Base-by-base conservation (phyloP, 2,329 filamentous ascomycete species). In the Talaromyces marneffei region DNA sequence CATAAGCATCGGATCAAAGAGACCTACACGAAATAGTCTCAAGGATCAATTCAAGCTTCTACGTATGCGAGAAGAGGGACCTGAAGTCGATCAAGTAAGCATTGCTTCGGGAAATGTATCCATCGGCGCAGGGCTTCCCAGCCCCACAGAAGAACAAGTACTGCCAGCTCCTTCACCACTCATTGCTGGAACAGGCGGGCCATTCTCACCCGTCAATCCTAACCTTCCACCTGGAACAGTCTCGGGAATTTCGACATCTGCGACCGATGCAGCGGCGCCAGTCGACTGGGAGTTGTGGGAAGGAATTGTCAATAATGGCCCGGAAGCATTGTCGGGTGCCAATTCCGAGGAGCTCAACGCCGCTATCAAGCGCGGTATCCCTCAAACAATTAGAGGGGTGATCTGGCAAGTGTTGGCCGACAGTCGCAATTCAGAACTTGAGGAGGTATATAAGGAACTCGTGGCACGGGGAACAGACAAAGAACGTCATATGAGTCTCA, bases 211-310 rank as follows among this genome's bases (percentile, higher is more conserved):
- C 2, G 82, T 91, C 16, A 90, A 91, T 67, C 82, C 83, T 3
- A 86, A 83, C 61, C 79, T 97, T 48, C 87, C 91, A 0, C 92
- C 92, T 0, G 92, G 92, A 1, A 97, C 92, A 1, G 91, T 89
- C 7, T 87, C 91, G 10, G 92, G 93, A 5, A 85, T 92, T 44
- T 87, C 87, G 25, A 86, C 90, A 2, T 85, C 87, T 23, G 82
- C 87, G 64, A 77, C 79, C 14, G 90, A 92, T 69, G 78, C 81
- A 33, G 77, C 79, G 27, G 80, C 82, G 16, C 87, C 90, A 25
- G 94, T 99, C n/a, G 92, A 99, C 72, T 99, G 94, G 94, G 94
- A 99, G 74, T 79, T 99, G 40, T 99, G 94, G 94, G 93, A 99
- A 72, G 86, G 89, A 25, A 89, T 99, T 3, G 94, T 99, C 35